Base-by-base conservation (phyloP, 1,139 yeast genomes). In the Kurtzmaniella quercitrusa region DNA sequence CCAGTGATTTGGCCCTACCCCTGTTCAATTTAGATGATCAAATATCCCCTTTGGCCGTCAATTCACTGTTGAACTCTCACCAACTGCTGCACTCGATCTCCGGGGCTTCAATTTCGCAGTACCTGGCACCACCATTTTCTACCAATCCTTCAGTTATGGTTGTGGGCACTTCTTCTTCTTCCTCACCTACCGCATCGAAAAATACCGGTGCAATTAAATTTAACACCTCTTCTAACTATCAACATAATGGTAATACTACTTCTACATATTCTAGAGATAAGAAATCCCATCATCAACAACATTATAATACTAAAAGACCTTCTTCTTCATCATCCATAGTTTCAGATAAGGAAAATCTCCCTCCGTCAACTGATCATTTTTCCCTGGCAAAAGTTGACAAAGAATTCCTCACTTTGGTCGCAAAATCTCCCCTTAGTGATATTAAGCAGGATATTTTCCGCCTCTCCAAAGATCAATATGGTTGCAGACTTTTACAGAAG, bases 401-500 rank as follows among this genome's bases (percentile, higher is more conserved):
- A 53, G 77, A 73, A 27, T 70, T 68, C 51, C 63, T 73, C 45
- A 52, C 64, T 2, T 60, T 70, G 5, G 60, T 72, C 39, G 63
- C 54, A 47, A 72, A 70, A 51, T 48, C 66, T 3, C 75, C 77
- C 1, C 62, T 72, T 50, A 43, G 49, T 15, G 70, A 63, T 44
- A 54, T 72, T 48, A 59, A 59, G 43, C 56, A 50, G 39, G 70
- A 67, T 29, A 69, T 73, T 40, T 56, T 73, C 39, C 60, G 59
- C 43, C 56, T 73, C 41, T 60, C 77, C 17, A 71, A 72, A 52
- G 77, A 73, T 49, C 78, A 73, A 52, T 69, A 72, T 49, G 78
- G 77, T 14, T 73, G 78, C 50, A 63, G 78, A 25, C 73, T 72
- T 49, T 60, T 73, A 34, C 78, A 73, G 46, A 71, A 71, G 56